phyloP scores from a whole-genome alignment of 83 land plant genomes.

The Diphasiastrum complanatum region DNA sequence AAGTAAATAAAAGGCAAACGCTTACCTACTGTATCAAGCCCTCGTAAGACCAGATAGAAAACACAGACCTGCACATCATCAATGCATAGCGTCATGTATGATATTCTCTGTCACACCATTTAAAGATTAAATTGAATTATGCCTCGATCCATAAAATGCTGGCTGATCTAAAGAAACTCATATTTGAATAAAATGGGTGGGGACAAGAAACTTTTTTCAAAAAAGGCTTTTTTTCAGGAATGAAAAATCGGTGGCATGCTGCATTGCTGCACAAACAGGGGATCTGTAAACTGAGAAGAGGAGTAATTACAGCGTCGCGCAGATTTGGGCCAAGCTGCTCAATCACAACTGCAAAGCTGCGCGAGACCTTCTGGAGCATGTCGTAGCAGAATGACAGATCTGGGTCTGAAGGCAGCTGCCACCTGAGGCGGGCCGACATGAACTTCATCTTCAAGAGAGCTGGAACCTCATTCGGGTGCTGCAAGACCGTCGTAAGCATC shows the following conservation, averaged over 20 bases:
- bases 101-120: no score
- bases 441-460: slow-evolving; percentile 68
- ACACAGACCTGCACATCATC: slow-evolving; percentile 38
- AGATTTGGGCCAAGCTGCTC: slow-evolving; percentile 77
- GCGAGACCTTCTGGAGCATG: slow-evolving; percentile 76
- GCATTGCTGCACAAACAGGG: neutral
- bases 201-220: neutral
- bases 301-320: slow-evolving; percentile 56
- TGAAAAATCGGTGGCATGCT: neutral
- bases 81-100: no score
- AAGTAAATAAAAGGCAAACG: slow-evolving; percentile 15
- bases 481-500: slow-evolving; percentile 47
- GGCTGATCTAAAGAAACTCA: neutral
- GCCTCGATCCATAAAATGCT: no score
- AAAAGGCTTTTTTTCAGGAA: neutral
- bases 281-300: neutral
- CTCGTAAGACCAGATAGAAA: slow-evolving; percentile 90
- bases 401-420: slow-evolving; percentile 65
- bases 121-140: no score
- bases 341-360: slow-evolving; percentile 87
- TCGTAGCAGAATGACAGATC: slow-evolving; percentile 75
- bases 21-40: slow-evolving; percentile 93
- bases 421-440: slow-evolving; percentile 41
- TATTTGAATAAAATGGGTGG: neutral
- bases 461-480: slow-evolving; percentile 69